Evolutionary conservation across 2,329 filamentous ascomycete genomes (phyloP).

Genomic region (Sarocladium oryzae): DNA sequence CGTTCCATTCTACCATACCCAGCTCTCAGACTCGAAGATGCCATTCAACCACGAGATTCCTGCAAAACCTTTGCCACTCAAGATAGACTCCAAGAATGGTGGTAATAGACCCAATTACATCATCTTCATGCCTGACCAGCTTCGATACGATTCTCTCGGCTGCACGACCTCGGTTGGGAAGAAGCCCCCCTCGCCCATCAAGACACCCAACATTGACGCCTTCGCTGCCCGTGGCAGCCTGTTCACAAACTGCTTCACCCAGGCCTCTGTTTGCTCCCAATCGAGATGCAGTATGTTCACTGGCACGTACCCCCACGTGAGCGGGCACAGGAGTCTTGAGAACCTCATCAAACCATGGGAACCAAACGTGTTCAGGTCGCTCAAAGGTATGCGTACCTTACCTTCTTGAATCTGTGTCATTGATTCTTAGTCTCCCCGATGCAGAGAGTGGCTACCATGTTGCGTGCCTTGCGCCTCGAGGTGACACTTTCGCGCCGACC

Average conservation of each 20-base stretch:
- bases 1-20: too few relatives aligned
- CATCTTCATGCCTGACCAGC: slow-evolving; percentile 43
- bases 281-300: slow-evolving; percentile 42
- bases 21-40: neutral
- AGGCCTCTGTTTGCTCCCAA: slow-evolving; percentile 40
- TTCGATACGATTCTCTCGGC: slow-evolving; percentile 36
- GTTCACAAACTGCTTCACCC: slow-evolving; percentile 39
- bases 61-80: neutral
- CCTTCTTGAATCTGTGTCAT: neutral
- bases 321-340: slow-evolving; percentile 37
- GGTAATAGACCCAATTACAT: slow-evolving; percentile 28
- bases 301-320: slow-evolving; percentile 38
- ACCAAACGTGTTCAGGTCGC: slow-evolving; percentile 36
- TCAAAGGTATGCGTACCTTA: slow-evolving; percentile 20
- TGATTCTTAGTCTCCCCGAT: neutral
- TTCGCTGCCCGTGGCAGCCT: slow-evolving; percentile 30
- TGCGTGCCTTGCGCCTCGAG: slow-evolving; percentile 35
- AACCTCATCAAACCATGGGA: slow-evolving; percentile 43
- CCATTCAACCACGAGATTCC: neutral
- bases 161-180: slow-evolving; percentile 18
- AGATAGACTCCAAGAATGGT: slow-evolving; percentile 20
- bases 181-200: slow-evolving; percentile 14
- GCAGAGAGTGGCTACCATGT: slow-evolving; percentile 37
- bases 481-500: slow-evolving; percentile 34
- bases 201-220: slow-evolving; percentile 35